Percentiles rank a stretch among this genome's conserved stretches.
These are phyloP conservation scores for Septoria linicola DNA, from an alignment of 2,329 filamentous ascomycete genomes.

Conservation along the genomic window DNA sequence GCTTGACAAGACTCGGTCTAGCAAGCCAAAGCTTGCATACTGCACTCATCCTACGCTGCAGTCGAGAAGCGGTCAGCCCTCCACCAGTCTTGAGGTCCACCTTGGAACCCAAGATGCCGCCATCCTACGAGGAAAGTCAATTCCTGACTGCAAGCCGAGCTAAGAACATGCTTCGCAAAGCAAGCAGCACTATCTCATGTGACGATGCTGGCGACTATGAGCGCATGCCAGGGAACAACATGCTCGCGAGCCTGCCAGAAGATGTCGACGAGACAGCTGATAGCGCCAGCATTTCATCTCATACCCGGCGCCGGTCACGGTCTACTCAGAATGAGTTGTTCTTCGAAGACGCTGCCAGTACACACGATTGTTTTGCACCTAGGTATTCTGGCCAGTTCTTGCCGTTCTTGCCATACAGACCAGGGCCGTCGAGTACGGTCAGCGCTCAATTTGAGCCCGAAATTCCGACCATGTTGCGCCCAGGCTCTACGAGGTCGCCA, in stretches of 20 bases:
- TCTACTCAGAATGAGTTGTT: not conserved
- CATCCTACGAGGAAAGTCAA: not conserved
- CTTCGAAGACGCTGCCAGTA: not conserved
- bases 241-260: not conserved
- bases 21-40: constrained; percentile 10
- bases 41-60: constrained; percentile 1
- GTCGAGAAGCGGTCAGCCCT: not conserved
- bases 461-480: not conserved
- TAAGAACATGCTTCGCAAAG: not conserved
- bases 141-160: not conserved
- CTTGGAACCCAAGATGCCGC: not conserved
- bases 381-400: not conserved
- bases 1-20: constrained; percentile 18
- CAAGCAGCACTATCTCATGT: not conserved
- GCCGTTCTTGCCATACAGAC: not conserved
- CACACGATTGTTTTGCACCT: not conserved
- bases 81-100: not conserved
- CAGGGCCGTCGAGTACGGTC: not conserved
- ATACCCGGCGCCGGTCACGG: not conserved
- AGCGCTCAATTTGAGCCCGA: not conserved
- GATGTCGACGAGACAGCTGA: not conserved
- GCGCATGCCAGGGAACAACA: not conserved
- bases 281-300: not conserved
- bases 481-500: not conserved
- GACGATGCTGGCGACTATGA: not conserved